Percentiles rank a stretch among this genome's conserved stretches.
phyloP scores from a whole-genome alignment of 495 filamentous ascomycete species.

The Penicillium longicatenatum region DNA sequence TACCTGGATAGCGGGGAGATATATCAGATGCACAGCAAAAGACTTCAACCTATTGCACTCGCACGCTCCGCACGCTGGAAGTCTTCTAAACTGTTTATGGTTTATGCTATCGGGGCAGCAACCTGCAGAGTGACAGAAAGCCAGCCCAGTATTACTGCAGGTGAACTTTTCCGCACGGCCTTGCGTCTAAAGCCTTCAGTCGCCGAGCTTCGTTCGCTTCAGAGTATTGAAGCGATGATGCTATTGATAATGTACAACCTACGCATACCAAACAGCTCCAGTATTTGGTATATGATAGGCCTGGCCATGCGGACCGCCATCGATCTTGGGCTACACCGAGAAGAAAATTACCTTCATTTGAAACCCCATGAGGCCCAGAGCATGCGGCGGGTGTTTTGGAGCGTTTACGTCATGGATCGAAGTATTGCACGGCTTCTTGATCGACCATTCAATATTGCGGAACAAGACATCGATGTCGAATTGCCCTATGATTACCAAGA shows the following conservation, averaged over 20 bases:
- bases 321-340: constrained; percentile 41
- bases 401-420: constrained; percentile 41
- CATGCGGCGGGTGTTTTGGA: constrained; percentile 43
- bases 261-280: constrained; percentile 36
- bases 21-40: constrained; percentile 30
- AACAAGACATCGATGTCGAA: constrained; percentile 41
- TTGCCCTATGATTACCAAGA: constrained; percentile 31
- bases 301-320: constrained; percentile 44
- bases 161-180: constrained; percentile 27
- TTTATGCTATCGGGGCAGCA: constrained; percentile 45
- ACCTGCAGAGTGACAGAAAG: constrained; percentile 37
- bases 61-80: constrained; percentile 28
- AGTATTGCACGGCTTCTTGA: constrained; percentile 39
- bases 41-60: constrained; percentile 22
- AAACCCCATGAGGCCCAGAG: constrained; percentile 31
- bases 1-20: constrained; percentile 41
- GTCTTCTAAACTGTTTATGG: constrained; percentile 43
- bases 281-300: constrained; percentile 46
- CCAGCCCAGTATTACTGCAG: constrained; percentile 22
- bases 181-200: constrained; percentile 35
- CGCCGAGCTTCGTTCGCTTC: constrained; percentile 32
- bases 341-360: constrained; percentile 24
- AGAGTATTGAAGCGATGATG: constrained; percentile 42
- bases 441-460: constrained; percentile 41
- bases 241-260: constrained; percentile 42